Conservation (phyloP, 768 basidiomycete species). For the Termitomyces sp. region DNA sequence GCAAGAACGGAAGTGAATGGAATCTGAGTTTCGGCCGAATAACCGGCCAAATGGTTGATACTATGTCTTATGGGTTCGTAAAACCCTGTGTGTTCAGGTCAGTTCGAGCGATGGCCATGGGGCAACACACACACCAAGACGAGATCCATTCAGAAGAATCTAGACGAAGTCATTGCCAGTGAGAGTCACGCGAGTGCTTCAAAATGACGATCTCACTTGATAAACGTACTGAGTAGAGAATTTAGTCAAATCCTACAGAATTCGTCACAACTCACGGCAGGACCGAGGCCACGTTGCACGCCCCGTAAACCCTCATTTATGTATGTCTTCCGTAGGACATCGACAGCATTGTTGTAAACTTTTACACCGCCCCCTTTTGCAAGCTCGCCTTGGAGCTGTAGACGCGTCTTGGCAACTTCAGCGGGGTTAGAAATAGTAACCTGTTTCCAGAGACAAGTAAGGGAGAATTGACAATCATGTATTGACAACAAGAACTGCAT, state of each 20-base stretch:
- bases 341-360: slow-evolving; percentile 87
- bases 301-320: slow-evolving; percentile 86
- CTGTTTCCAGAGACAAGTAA: slow-evolving; percentile 31
- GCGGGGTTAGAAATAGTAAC: slow-evolving; percentile 80
- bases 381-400: slow-evolving; percentile 96
- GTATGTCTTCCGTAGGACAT: slow-evolving; percentile 87
- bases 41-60: slow-evolving; percentile 69
- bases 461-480: neutral
- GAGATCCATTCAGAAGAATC: slow-evolving; percentile 90
- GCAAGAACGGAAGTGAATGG: slow-evolving; percentile 78
- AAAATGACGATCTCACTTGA: slow-evolving; percentile 55
- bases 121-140: slow-evolving; percentile 55
- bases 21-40: slow-evolving; percentile 59
- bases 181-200: slow-evolving; percentile 8
- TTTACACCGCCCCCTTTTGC: slow-evolving; percentile 66
- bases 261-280: slow-evolving; percentile 63
- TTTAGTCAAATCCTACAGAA: slow-evolving; percentile 2
- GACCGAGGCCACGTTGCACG: slow-evolving; percentile 87
- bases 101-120: neutral
- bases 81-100: slow-evolving; percentile 56
- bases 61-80: slow-evolving; percentile 86
- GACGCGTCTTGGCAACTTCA: slow-evolving; percentile 89
- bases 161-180: slow-evolving; percentile 28
- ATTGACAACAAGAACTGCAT: slow-evolving; percentile 23
- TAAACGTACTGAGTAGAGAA: slow-evolving; percentile 73